These are phyloP conservation scores for Mucor indicus DNA, from an alignment of 371 early-diverging fungal genomes.

Conservation along the genomic window DNA sequence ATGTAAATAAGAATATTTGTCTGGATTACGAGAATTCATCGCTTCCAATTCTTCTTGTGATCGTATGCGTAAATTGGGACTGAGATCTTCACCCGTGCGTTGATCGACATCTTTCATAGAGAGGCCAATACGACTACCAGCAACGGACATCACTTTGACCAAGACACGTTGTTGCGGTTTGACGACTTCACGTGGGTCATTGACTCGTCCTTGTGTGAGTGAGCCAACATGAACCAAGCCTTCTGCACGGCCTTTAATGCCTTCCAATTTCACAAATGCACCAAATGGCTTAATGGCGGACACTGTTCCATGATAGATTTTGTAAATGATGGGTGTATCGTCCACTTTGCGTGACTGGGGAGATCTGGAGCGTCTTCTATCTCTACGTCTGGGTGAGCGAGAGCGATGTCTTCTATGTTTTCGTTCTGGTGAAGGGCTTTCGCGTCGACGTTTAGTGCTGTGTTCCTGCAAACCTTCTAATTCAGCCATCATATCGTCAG, in stretches of 20 bases:
- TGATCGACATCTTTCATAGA: conserved; percentile 97
- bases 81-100: conserved; percentile 81
- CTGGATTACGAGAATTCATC: conserved; percentile 65
- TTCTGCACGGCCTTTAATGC: conserved; percentile 66
- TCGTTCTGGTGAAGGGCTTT: conserved; percentile 26
- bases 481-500: conserved; percentile 56
- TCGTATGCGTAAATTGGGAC: conserved; percentile 58
- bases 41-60: conserved; percentile 57
- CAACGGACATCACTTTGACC: conserved; percentile 91
- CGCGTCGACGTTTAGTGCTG: conserved; percentile 20
- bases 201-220: conserved; percentile 67
- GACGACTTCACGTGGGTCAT: conserved; percentile 81
- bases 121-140: conserved; percentile 75
- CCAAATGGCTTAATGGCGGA: conserved; percentile 87
- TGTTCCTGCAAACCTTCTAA: conserved; percentile 46
- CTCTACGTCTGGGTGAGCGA: conserved; percentile 7
- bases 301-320: conserved; percentile 85
- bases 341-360: conserved; percentile 45
- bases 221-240: conserved; percentile 89
- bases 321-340: conserved; percentile 81
- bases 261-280: conserved; percentile 85
- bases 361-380: conserved; percentile 5
- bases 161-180: conserved; percentile 74
- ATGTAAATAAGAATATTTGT: conserved; percentile 47
- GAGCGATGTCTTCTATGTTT: conserved; percentile 16